Conservation (phyloP, 2,329 filamentous ascomycete genomes). For the Aspergillus versicolor region DNA sequence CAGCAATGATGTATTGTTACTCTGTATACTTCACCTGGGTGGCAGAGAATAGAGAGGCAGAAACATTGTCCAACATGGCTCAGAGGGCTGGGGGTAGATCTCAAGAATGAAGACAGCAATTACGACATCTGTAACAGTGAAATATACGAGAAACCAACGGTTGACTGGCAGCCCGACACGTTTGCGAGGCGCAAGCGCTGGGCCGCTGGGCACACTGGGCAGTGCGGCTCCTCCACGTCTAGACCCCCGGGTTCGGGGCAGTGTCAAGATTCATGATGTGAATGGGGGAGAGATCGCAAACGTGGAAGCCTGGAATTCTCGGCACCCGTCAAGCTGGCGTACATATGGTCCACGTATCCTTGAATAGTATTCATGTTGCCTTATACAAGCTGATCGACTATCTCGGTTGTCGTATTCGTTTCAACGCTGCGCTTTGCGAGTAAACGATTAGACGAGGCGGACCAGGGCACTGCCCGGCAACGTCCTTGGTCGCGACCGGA, state of each 20-base stretch:
- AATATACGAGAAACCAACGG: not conserved
- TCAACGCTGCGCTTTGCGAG: not conserved
- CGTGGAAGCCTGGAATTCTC: not conserved
- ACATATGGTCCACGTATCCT: not conserved
- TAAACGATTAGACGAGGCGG: not conserved
- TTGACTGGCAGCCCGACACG: not conserved
- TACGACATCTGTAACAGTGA: not conserved
- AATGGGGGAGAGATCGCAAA: not conserved
- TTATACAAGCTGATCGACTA: not conserved
- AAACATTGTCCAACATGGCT: not conserved
- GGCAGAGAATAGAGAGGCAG: not conserved
- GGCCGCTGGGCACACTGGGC: not conserved
- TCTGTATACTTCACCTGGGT: too few species aligned
- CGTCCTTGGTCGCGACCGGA: not conserved
- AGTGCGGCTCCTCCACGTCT: slow-evolving; percentile 3
- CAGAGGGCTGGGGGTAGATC: not conserved
- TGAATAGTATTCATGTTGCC: not conserved
- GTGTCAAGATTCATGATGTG: not conserved
- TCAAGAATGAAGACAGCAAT: too few species aligned
- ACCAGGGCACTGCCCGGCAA: not conserved
- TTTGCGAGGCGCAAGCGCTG: not conserved
- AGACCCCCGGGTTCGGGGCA: not conserved
- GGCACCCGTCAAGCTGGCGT: not conserved
- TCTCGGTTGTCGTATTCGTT: slow-evolving; percentile 1
- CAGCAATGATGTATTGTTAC: too few species aligned